Evolutionary conservation across 2,329 filamentous ascomycete genomes (phyloP).

Genomic region (Knufia petricola): DNA sequence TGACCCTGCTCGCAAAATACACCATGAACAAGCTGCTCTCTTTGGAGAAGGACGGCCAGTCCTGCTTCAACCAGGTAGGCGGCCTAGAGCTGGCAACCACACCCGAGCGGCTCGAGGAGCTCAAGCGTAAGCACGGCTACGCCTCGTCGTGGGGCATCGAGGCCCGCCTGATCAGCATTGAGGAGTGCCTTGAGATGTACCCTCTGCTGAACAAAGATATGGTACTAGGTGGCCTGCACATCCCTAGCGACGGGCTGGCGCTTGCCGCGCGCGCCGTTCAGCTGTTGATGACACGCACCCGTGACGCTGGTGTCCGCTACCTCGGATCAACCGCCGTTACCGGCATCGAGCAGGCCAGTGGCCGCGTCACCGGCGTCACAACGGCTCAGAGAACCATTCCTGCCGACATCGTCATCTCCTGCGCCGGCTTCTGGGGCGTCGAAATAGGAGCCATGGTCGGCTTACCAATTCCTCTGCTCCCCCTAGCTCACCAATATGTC

Average conservation of each 20-base stretch:
- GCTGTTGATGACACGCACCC: conserved; percentile 49
- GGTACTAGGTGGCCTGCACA: conserved; percentile 50
- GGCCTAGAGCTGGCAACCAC: conserved; percentile 55
- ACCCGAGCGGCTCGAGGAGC: conserved; percentile 47
- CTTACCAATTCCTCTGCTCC: conserved; percentile 48
- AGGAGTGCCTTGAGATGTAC: conserved; percentile 46
- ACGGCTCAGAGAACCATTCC: conserved; percentile 42
- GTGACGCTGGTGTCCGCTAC: conserved; percentile 49
- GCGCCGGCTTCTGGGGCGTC: conserved; percentile 58
- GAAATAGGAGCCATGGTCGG: conserved; percentile 55
- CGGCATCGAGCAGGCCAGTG: conserved; percentile 42
- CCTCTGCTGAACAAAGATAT: conserved; percentile 45
- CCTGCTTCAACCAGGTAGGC: conserved; percentile 53
- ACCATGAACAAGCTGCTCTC: conserved; percentile 52
- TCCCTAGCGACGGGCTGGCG: conserved; percentile 52
- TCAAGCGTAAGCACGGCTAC: conserved; percentile 54
- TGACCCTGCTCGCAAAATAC: conserved; percentile 52
- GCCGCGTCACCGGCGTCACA: conserved; percentile 47
- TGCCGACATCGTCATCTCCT: conserved; percentile 54
- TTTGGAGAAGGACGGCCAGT: conserved; percentile 39
- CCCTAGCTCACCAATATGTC: conserved; percentile 54
- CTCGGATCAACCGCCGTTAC: conserved; percentile 48
- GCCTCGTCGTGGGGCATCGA: conserved; percentile 53
- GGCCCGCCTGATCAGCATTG: conserved; percentile 40
- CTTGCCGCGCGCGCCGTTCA: conserved; percentile 53